Base-by-base conservation (phyloP, 2,329 filamentous ascomycete genomes). In the Penicillium sp. region DNA sequence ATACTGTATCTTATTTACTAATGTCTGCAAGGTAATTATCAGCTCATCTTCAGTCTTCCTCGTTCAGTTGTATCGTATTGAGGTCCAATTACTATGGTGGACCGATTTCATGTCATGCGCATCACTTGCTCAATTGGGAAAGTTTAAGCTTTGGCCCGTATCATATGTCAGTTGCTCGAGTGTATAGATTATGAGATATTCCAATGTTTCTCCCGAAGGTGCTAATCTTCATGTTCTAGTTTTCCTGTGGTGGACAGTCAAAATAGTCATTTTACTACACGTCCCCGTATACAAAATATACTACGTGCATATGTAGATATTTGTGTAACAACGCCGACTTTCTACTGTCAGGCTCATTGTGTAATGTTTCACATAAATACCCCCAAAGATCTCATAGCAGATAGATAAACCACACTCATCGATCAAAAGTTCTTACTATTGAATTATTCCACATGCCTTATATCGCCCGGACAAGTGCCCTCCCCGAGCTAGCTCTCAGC, bases 401-500 rank as follows among this genome's bases (percentile, higher is more conserved):
- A 38, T 4, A n/a, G 3, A 38, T 8, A 38, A 2, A 38, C 17
- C 15, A 38, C 7, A 10, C 8, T 10, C 36, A 6, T 15, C 38
- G 3, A 21, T 23, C 42, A 44, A n/a, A 44, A 15, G 7, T n/a
- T 42, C 29, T 55, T 6, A 15, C 35, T 41, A 19, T 42, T 54
- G 12, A 41, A n/a, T n/a, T n/a, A 38, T 23, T 21, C 42, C 50
- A 48, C 0, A 61, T 61, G 59, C 59, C 55, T 38, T 61, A 58
- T 36, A 36, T 55, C 12, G 59, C 59, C 33, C 43, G 59, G 43
- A 36, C 27, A 5, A 43, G 42, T 25, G 55, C 58, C 23, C 59
- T 61, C 21, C 44, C 59, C n/a, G 59, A 58, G 49, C 52, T 55
- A 1, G 59, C 52, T 5, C 12, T 55, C 15, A n/a, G 44, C 31